Evolutionary conservation across 352 stramenopile genomes (phyloP), one percentile per base, ranked within the genome.

Genomic region (Pythium rishiriense): DNA sequence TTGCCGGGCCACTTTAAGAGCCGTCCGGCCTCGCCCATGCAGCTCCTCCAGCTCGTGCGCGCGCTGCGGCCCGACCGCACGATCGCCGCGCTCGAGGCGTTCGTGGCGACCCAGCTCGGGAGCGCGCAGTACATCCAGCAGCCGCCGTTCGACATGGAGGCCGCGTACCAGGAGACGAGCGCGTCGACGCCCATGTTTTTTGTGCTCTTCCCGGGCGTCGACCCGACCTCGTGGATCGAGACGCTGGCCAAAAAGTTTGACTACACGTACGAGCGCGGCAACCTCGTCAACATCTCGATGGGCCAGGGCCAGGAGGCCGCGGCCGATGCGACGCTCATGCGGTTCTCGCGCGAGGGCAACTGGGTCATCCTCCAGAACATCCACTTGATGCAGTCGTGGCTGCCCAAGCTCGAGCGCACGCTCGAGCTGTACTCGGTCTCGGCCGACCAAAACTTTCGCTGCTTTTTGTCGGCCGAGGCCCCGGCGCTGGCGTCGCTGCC

Each of bases 331-430:
- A 79, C 77, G 15, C 71, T 98, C 4, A 73, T 91, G 64, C 70
- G 68, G 6, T 93, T 88, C 42, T 86, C 84, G 2, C 73, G 75
- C 24, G 83, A 93, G 64, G 80, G 92, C 54, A 81, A 85, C 47
- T 97, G 91, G 92, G 72, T 97, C 21, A 89, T 98, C 28, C 66
- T 98, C 25, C 90, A 97, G 63, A 97, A 98, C 50, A 92, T 93
- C 29, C 86, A 98, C 64, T 67, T 98, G 15, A 97, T 97, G 91
- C 90, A 93, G 48, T 83, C 78, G 25, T 98, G 91, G 92, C 60
- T 97, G 12, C 85, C 84, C 0, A 82, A 81, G 53, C 81, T 98
- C 21, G 91, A 97, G 50, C 73, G 81, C 11, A 78, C 88, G 5
- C 55, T 94, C 2, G 81, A 94, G 43, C 58, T 91, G 35, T 96